These are phyloP conservation scores for Melanopsichium pennsylvanicum DNA, from an alignment of 1,284 basidiomycete genomes.

Conservation along the genomic window DNA sequence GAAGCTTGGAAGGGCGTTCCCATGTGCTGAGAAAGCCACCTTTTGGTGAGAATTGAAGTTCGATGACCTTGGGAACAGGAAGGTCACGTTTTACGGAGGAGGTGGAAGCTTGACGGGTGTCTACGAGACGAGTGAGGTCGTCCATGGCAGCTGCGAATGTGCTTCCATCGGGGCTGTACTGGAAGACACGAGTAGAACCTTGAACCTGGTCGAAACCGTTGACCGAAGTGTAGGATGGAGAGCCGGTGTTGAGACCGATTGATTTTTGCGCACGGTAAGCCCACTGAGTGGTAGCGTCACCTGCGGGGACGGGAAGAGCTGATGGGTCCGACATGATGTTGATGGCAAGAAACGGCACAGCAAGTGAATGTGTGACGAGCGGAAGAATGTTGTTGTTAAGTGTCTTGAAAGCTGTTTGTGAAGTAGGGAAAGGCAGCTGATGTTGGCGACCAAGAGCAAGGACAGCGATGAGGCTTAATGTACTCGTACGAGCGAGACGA, in stretches of 20 bases:
- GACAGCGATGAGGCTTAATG: too few species aligned
- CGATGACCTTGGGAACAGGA: conserved; percentile 75
- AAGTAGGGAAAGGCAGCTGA: too few species aligned
- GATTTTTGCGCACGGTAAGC: conserved; percentile 86
- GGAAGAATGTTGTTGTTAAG: neutral
- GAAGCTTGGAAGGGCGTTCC: conserved; percentile 82
- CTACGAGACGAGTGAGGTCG: conserved; percentile 78
- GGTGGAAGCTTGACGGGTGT: conserved; percentile 66
- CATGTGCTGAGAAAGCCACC: conserved; percentile 92
- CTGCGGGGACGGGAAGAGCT: conserved; percentile 24
- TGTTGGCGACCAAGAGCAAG: neutral
- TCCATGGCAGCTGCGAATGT: conserved; percentile 85
- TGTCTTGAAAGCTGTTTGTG: neutral
- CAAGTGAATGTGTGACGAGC: conserved; percentile 21
- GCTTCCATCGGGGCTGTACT: conserved; percentile 87
- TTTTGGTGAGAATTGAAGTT: conserved; percentile 88
- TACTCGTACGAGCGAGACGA: too few species aligned
- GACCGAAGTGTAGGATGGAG: conserved; percentile 77
- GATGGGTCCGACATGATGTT: conserved; percentile 33
- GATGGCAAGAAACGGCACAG: conserved; percentile 2
- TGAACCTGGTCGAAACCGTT: conserved; percentile 74
- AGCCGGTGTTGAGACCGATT: conserved; percentile 81
- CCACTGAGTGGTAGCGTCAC: conserved; percentile 50
- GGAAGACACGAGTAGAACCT: conserved; percentile 76
- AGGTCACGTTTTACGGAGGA: conserved; percentile 51